Evolutionary conservation across 352 stramenopile genomes (phyloP), one percentile per base, ranked within the genome.

Genomic region (Globisporangium iwayamae): DNA sequence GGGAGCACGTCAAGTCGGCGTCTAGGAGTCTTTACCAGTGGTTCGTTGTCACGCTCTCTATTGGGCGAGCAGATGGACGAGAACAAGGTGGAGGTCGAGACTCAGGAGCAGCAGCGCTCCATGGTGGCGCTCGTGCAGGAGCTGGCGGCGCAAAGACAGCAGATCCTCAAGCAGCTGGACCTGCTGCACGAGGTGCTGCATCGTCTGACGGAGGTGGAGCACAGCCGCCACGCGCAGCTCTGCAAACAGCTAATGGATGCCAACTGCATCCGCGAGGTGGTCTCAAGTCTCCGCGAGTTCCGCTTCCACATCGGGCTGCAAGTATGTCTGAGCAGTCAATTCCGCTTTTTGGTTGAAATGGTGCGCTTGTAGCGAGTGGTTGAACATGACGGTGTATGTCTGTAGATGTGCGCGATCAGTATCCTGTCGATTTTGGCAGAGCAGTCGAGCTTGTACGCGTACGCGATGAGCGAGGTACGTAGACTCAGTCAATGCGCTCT

Each of bases 211-310:
- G 64, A 73, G 30, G 36, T 59, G 5, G 69, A 75, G 18, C 36
- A 71, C 46, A 62, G 78, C 4, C 41, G 20, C 14, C 20, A 61
- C 2, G 61, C 63, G 43, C 53, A 36, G 5, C 47, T 78, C 16
- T 75, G 78, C 38, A 63, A 72, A 48, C 71, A 79, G 61, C 72
- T 91, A 55, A 64, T 86, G 18, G 73, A 85, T 16, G 73, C 61
- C 3, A 73, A 69, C 0, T 55, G 89, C 1, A 67, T 90, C 46
- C 48, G 60, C 14, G 68, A 76, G 9, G 47, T 83, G 28, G 71
- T 73, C 3, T 70, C 71, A 25, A 70, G 66, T 22, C 74, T 90
- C 69, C 75, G 80, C n/a, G 82, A 91, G 56, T 91, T 89, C 61
- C 78, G 80, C 6, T 91, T 91, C 61, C 57, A 89, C 59, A 68